Evolutionary conservation across 2,329 filamentous ascomycete species (phyloP).

Genomic region (Fusarium luffae): DNA sequence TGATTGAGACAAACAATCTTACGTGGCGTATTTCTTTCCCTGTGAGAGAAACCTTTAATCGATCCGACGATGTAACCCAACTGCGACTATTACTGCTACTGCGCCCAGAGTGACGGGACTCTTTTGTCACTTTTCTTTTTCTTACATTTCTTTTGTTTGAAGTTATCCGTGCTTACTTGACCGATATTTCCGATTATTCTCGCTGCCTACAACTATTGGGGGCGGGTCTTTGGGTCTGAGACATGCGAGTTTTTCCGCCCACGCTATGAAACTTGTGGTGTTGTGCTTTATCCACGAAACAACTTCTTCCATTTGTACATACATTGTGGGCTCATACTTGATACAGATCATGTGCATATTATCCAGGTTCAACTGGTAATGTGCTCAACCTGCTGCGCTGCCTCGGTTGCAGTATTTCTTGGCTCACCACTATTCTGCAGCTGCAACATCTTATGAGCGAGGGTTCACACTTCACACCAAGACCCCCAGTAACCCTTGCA

Average conservation of each 20-base stretch:
- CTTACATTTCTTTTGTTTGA: neutral
- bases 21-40: slow-evolving; percentile 25
- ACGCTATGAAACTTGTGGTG: slow-evolving; percentile 27
- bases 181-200: slow-evolving; percentile 30
- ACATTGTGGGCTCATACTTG: slow-evolving; percentile 14
- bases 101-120: slow-evolving; percentile 16
- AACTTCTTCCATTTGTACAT: slow-evolving; percentile 2
- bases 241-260: slow-evolving; percentile 28
- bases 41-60: slow-evolving; percentile 13
- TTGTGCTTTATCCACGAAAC: slow-evolving; percentile 18
- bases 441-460: slow-evolving; percentile 8
- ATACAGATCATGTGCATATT: slow-evolving; percentile 3
- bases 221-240: slow-evolving; percentile 2
- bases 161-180: neutral
- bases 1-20: slow-evolving; percentile 31
- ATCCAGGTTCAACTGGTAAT: neutral
- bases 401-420: slow-evolving; percentile 17
- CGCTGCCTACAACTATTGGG: neutral
- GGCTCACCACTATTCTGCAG: slow-evolving; percentile 26
- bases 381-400: neutral
- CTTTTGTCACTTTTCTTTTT: slow-evolving; percentile 23
- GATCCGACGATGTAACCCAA: slow-evolving; percentile 37
- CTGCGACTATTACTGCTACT: slow-evolving; percentile 3
- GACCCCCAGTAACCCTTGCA: slow-evolving; percentile 20
- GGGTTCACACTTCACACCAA: slow-evolving; percentile 13